Percentiles rank a stretch among this genome's conserved stretches.
These are phyloP conservation scores for Raffaelea ambrosiae DNA, from an alignment of 2,329 filamentous ascomycete genomes.

Conservation along the genomic window DNA sequence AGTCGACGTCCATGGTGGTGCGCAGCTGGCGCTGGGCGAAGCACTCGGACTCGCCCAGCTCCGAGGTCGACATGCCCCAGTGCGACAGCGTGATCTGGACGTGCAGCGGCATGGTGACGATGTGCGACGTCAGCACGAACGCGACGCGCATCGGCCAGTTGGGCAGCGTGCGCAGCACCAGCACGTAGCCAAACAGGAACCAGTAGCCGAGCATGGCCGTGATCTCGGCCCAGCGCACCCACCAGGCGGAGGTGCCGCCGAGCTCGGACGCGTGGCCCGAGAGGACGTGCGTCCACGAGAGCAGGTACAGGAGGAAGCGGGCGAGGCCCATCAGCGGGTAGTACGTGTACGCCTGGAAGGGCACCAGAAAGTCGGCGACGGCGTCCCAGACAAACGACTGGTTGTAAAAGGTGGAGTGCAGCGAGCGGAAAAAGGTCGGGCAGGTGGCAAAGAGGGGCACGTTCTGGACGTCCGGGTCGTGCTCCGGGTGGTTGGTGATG, in stretches of 20 bases:
- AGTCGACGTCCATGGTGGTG: slow-evolving; percentile 68
- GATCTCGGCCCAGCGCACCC: slow-evolving; percentile 60
- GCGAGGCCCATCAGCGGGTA: slow-evolving; percentile 60
- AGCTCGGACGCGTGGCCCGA: slow-evolving; percentile 45
- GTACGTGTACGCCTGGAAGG: slow-evolving; percentile 58
- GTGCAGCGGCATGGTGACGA: slow-evolving; percentile 59
- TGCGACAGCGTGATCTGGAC: slow-evolving; percentile 65
- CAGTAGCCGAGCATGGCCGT: slow-evolving; percentile 55
- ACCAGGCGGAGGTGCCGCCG: slow-evolving; percentile 50
- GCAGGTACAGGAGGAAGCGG: slow-evolving; percentile 63
- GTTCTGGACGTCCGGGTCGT: slow-evolving; percentile 56
- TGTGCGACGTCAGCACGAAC: slow-evolving; percentile 57
- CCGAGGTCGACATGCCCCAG: slow-evolving; percentile 62
- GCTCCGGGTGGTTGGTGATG: slow-evolving; percentile 52
- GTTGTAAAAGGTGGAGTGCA: slow-evolving; percentile 60
- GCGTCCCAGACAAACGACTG: slow-evolving; percentile 56
- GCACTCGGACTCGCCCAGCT: slow-evolving; percentile 55
- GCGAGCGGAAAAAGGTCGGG: slow-evolving; percentile 54
- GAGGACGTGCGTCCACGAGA: slow-evolving; percentile 59
- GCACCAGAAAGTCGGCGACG: slow-evolving; percentile 49
- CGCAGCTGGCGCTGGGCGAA: slow-evolving; percentile 62
- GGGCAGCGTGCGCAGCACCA: slow-evolving; percentile 52
- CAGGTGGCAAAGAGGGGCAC: slow-evolving; percentile 61
- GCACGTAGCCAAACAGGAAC: slow-evolving; percentile 59
- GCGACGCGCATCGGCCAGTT: slow-evolving; percentile 46